phyloP scores from a whole-genome alignment of 2,329 filamentous ascomycete species.

The Pyrenophora teres region DNA sequence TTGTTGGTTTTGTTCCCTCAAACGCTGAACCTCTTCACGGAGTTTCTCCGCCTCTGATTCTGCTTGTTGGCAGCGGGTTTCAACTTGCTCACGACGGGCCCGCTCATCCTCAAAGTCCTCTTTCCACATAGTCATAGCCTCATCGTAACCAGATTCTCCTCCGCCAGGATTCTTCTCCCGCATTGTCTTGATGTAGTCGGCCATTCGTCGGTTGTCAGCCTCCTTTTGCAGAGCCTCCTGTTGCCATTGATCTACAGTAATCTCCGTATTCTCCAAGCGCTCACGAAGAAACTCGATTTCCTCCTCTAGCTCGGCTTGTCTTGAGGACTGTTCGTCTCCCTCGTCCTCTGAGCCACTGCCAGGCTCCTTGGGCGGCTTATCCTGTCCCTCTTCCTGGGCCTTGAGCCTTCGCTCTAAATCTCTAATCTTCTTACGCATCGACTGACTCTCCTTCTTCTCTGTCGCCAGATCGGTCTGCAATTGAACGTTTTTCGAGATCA shows the following conservation, averaged over 20 bases:
- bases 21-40: slow-evolving; percentile 79
- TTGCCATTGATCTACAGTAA: slow-evolving; percentile 80
- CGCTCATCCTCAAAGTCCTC: slow-evolving; percentile 93
- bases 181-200: slow-evolving; percentile 75
- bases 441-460: slow-evolving; percentile 87
- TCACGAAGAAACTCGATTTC: slow-evolving; percentile 86
- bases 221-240: slow-evolving; percentile 79
- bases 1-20: slow-evolving; percentile 55
- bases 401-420: slow-evolving; percentile 82
- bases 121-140: slow-evolving; percentile 79
- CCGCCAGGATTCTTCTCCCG: slow-evolving; percentile 52
- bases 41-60: slow-evolving; percentile 87
- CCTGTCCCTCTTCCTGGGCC: slow-evolving; percentile 59
- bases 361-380: slow-evolving; percentile 49
- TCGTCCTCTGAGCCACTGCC: slow-evolving; percentile 57
- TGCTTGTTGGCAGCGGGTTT: slow-evolving; percentile 83
- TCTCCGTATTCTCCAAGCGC: slow-evolving; percentile 80
- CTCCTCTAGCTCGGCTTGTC: slow-evolving; percentile 74
- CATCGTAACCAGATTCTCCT: slow-evolving; percentile 46
- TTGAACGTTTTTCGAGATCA: slow-evolving; percentile 97
- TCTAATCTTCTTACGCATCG: slow-evolving; percentile 77
- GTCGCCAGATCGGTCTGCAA: slow-evolving; percentile 88
- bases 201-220: slow-evolving; percentile 82
- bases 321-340: slow-evolving; percentile 58
- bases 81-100: slow-evolving; percentile 82